A percentile compares a stretch with the other conserved stretches of the same genome.
Evolutionary conservation across 2,329 filamentous ascomycete genomes (phyloP).

Genomic region (Penicillium hesseltinei): DNA sequence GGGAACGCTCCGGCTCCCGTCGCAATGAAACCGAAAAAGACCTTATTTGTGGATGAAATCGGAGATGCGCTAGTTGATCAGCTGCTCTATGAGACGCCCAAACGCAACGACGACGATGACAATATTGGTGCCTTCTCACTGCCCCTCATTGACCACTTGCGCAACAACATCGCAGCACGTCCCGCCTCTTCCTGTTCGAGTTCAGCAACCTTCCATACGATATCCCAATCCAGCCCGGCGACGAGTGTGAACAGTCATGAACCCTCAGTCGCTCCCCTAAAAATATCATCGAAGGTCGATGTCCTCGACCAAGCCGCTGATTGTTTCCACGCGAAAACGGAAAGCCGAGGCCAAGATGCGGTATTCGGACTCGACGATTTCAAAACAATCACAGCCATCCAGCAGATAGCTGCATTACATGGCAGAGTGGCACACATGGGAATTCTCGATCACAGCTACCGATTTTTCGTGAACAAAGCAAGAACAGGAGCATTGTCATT

Average conservation of each 20-base stretch:
- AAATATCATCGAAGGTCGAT: neutral
- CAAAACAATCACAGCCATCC: conserved; percentile 31
- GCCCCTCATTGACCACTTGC: conserved; percentile 22
- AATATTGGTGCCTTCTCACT: neutral
- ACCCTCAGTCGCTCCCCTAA: neutral
- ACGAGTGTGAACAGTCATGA: conserved; percentile 17
- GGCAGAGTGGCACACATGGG: conserved; percentile 46
- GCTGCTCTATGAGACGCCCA: conserved; percentile 13
- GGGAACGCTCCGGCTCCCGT: neutral
- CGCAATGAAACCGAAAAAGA: conserved; percentile 14
- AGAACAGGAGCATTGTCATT: conserved; percentile 39
- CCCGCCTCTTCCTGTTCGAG: conserved; percentile 16
- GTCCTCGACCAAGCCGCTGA: neutral
- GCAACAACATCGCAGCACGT: conserved; percentile 1
- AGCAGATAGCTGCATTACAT: conserved; percentile 33
- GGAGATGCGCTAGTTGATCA: conserved; percentile 20
- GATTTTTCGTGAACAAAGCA: conserved; percentile 40
- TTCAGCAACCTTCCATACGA: conserved; percentile 13
- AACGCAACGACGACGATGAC: neutral
- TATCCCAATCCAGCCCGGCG: conserved; percentile 11
- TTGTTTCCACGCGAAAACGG: neutral
- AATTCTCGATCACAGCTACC: conserved; percentile 43
- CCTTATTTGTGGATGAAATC: conserved; percentile 22
- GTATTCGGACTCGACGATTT: conserved; percentile 35
- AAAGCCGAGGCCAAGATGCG: conserved; percentile 1